phyloP scores from a whole-genome alignment of 1,139 yeast species.

The Suhomyces yuchorum region DNA sequence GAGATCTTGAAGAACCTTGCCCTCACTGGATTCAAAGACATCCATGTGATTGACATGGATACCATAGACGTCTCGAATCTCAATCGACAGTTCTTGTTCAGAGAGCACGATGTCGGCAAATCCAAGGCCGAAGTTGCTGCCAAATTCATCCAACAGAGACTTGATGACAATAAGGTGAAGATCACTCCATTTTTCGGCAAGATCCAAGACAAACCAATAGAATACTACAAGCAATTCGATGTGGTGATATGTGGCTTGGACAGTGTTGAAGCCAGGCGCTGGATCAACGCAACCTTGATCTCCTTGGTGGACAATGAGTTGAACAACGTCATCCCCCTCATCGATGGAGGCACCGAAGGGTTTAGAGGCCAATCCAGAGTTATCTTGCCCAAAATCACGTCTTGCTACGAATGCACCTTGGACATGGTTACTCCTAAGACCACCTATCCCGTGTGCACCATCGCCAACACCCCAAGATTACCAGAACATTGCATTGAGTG shows the following conservation, averaged over 20 bases:
- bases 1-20: slow-evolving; percentile 86
- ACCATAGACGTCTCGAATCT: slow-evolving; percentile 88
- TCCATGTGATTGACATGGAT: slow-evolving; percentile 92
- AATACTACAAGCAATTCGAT: slow-evolving; percentile 68
- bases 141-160: slow-evolving; percentile 51
- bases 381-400: slow-evolving; percentile 78
- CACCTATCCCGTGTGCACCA: slow-evolving; percentile 89
- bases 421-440: slow-evolving; percentile 71
- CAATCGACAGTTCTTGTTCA: slow-evolving; percentile 86
- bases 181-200: slow-evolving; percentile 63
- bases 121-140: slow-evolving; percentile 86
- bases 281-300: slow-evolving; percentile 81
- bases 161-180: slow-evolving; percentile 42
- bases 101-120: slow-evolving; percentile 71
- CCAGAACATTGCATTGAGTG: slow-evolving; percentile 96
- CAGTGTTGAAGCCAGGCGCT: slow-evolving; percentile 85
- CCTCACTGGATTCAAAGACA: slow-evolving; percentile 68
- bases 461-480: slow-evolving; percentile 88
- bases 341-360: slow-evolving; percentile 97
- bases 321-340: slow-evolving; percentile 68
- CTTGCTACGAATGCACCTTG: slow-evolving; percentile 92
- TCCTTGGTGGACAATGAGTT: slow-evolving; percentile 59
- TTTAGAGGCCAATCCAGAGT: slow-evolving; percentile 90
- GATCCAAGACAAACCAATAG: slow-evolving; percentile 70
- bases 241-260: slow-evolving; percentile 88